Conservation (phyloP, 148 eudicot species). For the Camellia japonica region DNA sequence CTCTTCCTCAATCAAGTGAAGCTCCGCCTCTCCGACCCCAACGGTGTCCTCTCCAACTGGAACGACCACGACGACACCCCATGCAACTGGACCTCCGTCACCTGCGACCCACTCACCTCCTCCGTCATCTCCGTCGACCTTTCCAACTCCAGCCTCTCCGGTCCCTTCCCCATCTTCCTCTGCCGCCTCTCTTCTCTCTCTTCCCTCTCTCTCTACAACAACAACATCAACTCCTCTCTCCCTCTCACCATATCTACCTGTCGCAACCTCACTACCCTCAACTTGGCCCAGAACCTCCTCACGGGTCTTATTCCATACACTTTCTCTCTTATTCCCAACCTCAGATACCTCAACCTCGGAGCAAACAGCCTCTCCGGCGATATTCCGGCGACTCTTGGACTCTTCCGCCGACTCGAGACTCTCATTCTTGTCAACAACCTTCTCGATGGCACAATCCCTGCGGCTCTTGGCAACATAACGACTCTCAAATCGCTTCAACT, state of each 20-base stretch:
- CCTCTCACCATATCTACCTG: constrained; percentile 29
- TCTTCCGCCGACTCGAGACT: constrained; percentile 23
- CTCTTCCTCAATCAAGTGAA: constrained; percentile 19
- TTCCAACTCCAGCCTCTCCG: constrained; percentile 26
- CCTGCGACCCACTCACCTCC: constrained; percentile 19
- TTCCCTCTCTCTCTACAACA: constrained; percentile 28
- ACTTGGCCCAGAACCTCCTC: constrained; percentile 29
- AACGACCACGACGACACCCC: constrained; percentile 31
- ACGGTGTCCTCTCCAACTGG: constrained; percentile 24
- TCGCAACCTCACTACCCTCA: constrained; percentile 21
- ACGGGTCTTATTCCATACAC: constrained; percentile 32
- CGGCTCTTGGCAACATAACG: constrained; percentile 23
- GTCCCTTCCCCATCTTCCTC: constrained; percentile 36
- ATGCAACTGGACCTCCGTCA: constrained; percentile 47
- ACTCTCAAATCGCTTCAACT: constrained; percentile 24
- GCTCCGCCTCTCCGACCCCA: constrained; percentile 24
- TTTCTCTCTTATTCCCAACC: constrained; percentile 21
- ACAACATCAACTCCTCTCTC: constrained; percentile 31
- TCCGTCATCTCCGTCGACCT: constrained; percentile 28
- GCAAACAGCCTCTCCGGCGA: constrained; percentile 33
- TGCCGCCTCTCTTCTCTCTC: constrained; percentile 11
- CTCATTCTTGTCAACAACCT: constrained; percentile 31
- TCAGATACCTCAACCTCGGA: constrained; percentile 23
- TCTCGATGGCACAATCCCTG: constrained; percentile 32
- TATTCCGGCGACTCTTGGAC: constrained; percentile 36